These are phyloP conservation scores for Candida tunisiensis DNA, from an alignment of 1,139 yeast genomes.

Conservation along the genomic window DNA sequence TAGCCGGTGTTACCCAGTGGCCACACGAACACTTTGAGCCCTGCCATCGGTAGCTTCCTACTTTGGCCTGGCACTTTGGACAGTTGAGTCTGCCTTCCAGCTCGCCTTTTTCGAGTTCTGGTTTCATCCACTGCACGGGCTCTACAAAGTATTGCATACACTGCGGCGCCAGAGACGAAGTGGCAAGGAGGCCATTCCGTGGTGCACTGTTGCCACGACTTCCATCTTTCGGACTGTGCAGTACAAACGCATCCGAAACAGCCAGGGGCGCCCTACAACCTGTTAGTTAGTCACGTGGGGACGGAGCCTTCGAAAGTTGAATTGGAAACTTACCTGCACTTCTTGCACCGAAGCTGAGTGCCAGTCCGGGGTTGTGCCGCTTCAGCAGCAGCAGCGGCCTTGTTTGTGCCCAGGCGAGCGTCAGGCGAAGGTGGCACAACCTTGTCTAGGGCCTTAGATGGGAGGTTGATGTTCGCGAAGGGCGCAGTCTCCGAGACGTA, in stretches of 20 bases:
- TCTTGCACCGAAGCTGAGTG: conserved; percentile 43
- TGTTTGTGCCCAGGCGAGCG: conserved; percentile 7
- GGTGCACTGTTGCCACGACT: conserved; percentile 6
- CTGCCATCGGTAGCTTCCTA: conserved; percentile 87
- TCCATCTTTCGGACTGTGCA: conserved; percentile 5
- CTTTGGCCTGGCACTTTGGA: conserved; percentile 57
- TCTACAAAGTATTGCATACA: conserved; percentile 85
- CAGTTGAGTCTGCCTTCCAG: conserved; percentile 78
- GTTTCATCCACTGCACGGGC: conserved; percentile 85
- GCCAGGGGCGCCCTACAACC: conserved; percentile 26
- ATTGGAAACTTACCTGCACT: conserved; percentile 43
- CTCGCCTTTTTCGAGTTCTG: conserved; percentile 46
- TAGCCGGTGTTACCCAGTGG: conserved; percentile 88
- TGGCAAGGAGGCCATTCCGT: conserved; percentile 14
- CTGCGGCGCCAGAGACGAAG: conserved; percentile 38
- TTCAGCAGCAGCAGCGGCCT: conserved; percentile 3
- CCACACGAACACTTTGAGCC: conserved; percentile 95
- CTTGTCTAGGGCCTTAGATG: conserved; percentile 7
- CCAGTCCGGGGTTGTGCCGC: conserved; percentile 4
- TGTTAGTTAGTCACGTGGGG: too few species aligned
- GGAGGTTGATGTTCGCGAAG: too few species aligned
- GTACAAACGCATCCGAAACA: conserved; percentile 17
- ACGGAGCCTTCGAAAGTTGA: too few species aligned
- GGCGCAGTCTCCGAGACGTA: too few species aligned
- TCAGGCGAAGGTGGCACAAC: conserved; percentile 5